Base-by-base conservation (phyloP, 148 eudicot genomes). In the Vaccinium darrowii region DNA sequence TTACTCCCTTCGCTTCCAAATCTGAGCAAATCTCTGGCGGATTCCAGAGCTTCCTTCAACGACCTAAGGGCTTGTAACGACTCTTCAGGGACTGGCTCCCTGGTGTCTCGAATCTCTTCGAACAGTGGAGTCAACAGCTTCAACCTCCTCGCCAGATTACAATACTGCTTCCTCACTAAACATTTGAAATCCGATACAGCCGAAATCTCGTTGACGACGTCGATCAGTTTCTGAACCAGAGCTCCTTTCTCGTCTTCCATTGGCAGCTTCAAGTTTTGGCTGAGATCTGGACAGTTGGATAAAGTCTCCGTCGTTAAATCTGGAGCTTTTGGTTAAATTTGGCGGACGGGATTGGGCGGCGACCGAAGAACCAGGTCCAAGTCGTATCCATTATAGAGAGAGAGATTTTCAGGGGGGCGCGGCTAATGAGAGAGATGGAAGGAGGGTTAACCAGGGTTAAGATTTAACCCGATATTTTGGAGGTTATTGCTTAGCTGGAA, bases 61-160 rank as follows among this genome's bases (percentile, higher is more conserved):
- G 85, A 80, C 74, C 27, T 60, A 3, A 90, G 84, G 36, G 89
- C 75, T 78, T 83, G 74, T 13, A 87, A 12, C 4, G 91, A 86
- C 21, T 86, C 87, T 16, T 75, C 85, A 16, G 87, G 79, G 10
- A 92, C 82, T 0, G 82, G 39, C 73, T 88, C 89, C 49, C 88
- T 88, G 84, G 83, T 87, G 25, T 94, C 98, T 75, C 90, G 92
- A 69, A 95, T 90, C 88, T 96, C 98, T 82, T 96, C 99, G 58
- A 96, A 96, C 97, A 96, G 89, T 72, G 99, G 97, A n/a, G 89
- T 85, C 85, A 96, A 85, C 33, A 96, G 90, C 92, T 96, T 96
- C 81, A 96, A 80, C 85, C 99, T 83, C 50, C 99, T 78, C 8
- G 95, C 94, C 85, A 96, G 84, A 84, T 96, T 96, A 54, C 91